Base-by-base conservation (phyloP, 2,329 filamentous ascomycete species). In the Myriangium duriaei region DNA sequence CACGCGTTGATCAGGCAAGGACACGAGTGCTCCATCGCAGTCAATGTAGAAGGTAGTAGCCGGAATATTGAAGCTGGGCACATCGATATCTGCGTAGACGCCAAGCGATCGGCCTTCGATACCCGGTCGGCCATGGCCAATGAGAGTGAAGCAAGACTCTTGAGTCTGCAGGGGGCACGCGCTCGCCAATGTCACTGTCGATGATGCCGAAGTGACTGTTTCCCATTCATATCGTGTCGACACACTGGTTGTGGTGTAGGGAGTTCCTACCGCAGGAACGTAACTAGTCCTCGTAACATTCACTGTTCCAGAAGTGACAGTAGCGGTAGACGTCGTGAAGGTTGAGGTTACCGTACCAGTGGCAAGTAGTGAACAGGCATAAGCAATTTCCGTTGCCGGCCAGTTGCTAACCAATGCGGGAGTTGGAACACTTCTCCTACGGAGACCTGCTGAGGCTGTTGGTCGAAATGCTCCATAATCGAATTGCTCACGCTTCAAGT, bases 161-260 rank as follows among this genome's bases (percentile, higher is more conserved):
- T 32, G 36, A 3, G 36, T 38, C 28, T 38, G 36, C 12, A 38
- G 26, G 9, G 36, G 36, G 17, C 36, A 31, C 12, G 13, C 14
- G 13, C 10, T 11, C 6, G 24, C 33, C 16, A 35, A 11, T 5
- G 19, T 4, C 2, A 3, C 11, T n/a, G 33, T 35, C 6, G 33
- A 7, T 7, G 5, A 13, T 5, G 24, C 15, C 11, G 33, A n/a
- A 4, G n/a, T 35, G 11, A 11, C 14, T 4, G 33, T 35, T 11
- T 17, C 10, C 33, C 33, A 35, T 3, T 12, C 11, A 13, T 35
- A 35, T 5, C n/a, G 11, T n/a, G 33, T 35, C 4, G 19, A 12
- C 4, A 19, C 28, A 7, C 6, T 12, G 14, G 19, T 35, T 9
- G 9, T 13, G 6, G 33, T 35, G n/a, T 13, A 12, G 3, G 33